Evolutionary conservation across 345 rosid genomes (phyloP).

Genomic region (Draba incana): DNA sequence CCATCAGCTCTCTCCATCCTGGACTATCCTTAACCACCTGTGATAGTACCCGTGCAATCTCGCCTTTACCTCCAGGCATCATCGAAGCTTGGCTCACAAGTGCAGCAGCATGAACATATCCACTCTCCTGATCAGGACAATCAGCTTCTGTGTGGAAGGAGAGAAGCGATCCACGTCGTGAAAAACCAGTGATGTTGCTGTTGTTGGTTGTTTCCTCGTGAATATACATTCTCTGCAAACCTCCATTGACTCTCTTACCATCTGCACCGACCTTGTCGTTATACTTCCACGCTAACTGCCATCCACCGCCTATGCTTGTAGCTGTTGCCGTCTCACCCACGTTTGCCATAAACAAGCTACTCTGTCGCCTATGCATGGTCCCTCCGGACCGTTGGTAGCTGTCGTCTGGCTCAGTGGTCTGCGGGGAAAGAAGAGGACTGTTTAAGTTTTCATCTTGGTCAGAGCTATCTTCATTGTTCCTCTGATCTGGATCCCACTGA

Average conservation of each 20-base stretch:
- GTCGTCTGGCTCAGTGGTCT: slow-evolving; percentile 63
- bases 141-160: slow-evolving; percentile 59
- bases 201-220: slow-evolving; percentile 54
- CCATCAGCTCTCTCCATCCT: slow-evolving; percentile 62
- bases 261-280: slow-evolving; percentile 66
- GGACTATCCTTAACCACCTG: slow-evolving; percentile 57
- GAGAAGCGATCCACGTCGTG: slow-evolving; percentile 68
- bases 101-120: slow-evolving; percentile 78
- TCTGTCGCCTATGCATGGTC: slow-evolving; percentile 52
- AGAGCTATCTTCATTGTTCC: slow-evolving; percentile 47
- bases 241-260: slow-evolving; percentile 57
- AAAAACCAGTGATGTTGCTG: slow-evolving; percentile 46
- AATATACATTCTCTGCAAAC: slow-evolving; percentile 70
- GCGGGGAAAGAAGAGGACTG: slow-evolving; percentile 79
- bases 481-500: slow-evolving; percentile 76
- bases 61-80: slow-evolving; percentile 51
- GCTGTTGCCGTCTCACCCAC: slow-evolving; percentile 59
- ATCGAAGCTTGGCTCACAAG: slow-evolving; percentile 72
- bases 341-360: slow-evolving; percentile 63
- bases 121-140: slow-evolving; percentile 45
- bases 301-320: slow-evolving; percentile 86
- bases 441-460: slow-evolving; percentile 68
- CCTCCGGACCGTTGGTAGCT: slow-evolving; percentile 51
- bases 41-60: slow-evolving; percentile 51
- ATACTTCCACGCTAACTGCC: slow-evolving; percentile 92